Evolutionary conservation across 805 yeast species (phyloP), one percentile per base, ranked within the genome.

Genomic region (Ogataea nakhonphanomensis): DNA sequence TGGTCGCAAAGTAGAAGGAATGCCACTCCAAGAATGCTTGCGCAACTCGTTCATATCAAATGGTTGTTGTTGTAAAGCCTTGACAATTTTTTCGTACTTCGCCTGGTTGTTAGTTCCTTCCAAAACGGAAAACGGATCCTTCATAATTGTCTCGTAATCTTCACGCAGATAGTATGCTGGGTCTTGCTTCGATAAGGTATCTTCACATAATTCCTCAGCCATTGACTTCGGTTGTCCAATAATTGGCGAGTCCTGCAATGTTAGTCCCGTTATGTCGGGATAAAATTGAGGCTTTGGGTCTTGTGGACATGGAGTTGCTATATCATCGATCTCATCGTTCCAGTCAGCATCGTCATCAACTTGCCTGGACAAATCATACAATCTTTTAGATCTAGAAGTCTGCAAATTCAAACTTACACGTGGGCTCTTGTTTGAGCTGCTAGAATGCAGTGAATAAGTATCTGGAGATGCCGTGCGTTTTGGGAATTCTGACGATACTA

Each of bases 11-110:
- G 80, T 81, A 9, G 74, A 66, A 0, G 99, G 98, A 5, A 93
- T 77, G 2, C 99, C 99, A 53, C 90, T 84, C 98, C 99, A 93
- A 12, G 96, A 76, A 36, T 89, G 71, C 56, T 84, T 79, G 46
- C 87, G 74, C 39, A 93, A 69, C 36, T 81, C 89, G 35, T 70
- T 72, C 43, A 86, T 60, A 49, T 87, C 85, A 26, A 90, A 78
- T n/a, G 68, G 66, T 39, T 71, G 71, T 20, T 62, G 64, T 6
- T 67, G 64, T 25, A 91, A 62, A 3, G 87, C 70, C 23, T 70
- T 69, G 39, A 81, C 82, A 60, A 89, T 88, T 58, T 79, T 79
- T 34, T 73, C 66, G 51, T 82, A 80, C 41, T 86, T 73, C 12
- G 81, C 71, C 33, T 78, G 70, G 27, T 76, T 66, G 25, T 62